Conservation (phyloP, 2,329 filamentous ascomycete species). For the Monosporascus ibericus region DNA sequence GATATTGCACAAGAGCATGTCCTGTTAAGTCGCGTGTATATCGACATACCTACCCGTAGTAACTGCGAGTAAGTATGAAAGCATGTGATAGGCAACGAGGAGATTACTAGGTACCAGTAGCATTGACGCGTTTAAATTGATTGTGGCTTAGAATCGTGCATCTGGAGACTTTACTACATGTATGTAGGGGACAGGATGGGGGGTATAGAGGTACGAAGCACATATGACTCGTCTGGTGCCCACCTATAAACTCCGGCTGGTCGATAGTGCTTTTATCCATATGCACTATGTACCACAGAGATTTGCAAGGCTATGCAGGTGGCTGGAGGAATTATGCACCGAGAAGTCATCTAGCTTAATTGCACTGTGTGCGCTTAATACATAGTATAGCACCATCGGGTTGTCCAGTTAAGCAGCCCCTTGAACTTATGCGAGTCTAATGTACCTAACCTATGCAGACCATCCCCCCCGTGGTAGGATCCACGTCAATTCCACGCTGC, state of each 20-base stretch:
- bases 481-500: background rate
- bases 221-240: no score
- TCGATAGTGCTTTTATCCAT: no score
- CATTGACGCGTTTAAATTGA: background rate
- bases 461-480: background rate
- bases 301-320: no score
- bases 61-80: background rate
- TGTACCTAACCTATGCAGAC: background rate
- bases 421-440: background rate
- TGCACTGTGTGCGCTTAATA: no score
- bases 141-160: background rate
- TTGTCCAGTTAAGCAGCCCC: background rate
- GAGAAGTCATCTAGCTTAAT: no score
- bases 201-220: no score
- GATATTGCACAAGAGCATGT: background rate
- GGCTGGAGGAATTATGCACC: no score
- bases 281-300: no score
- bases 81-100: background rate
- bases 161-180: background rate
- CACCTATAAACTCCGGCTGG: no score
- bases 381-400: background rate
- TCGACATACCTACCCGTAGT: no score
- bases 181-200: background rate
- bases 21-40: no score
- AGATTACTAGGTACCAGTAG: background rate